Evolutionary conservation across 2,329 filamentous ascomycete genomes (phyloP), one percentile per base, ranked within the genome.

Genomic region (Pseudogymnoascus sp.): DNA sequence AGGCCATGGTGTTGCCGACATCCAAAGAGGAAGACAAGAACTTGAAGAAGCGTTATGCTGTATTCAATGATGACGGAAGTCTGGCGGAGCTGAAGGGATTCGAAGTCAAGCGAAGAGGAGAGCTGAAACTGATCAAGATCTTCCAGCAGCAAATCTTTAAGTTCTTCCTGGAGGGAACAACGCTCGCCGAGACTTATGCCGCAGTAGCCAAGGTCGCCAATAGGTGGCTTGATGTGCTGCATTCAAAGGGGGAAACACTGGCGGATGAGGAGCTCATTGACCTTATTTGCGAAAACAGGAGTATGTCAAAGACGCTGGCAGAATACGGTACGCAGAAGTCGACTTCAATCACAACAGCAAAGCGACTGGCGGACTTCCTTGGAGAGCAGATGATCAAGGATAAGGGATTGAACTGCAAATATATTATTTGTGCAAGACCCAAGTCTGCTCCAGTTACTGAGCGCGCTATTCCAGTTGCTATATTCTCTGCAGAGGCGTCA

Each of bases 11-110:
- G 65, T 76, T 99, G 66, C 95, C 95, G 1, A 97, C 95, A 0
- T 97, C 93, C 0, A 97, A 99, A 74, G 95, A 99, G 74, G 95
- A 97, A 75, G 93, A 97, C 79, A 99, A 97, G 80, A 99, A 99
- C 76, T 81, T 99, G 83, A 99, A 99, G 80, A 99, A 99, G 78
- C 87, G 95, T 72, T 99, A 99, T 74, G 95, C 96, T 42, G 95
- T 99, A 3, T 99, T 99, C 84, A 99, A 99, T 72, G 90, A 97
- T 66, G 95, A 99, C 71, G 95, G 96, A 40, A 96, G 88, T 75
- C 81, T 99, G 61, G 95, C 95, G 12, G 95, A 99, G 74, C 76
- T 99, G 72, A 99, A 99, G 73, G 95, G 95, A 5, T 99, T 99
- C 72, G 95, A 99, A 72, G 88, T 99, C 68, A 99, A 99, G 80